Percentiles rank a stretch among this genome's conserved stretches.
Conservation (phyloP, 2,329 filamentous ascomycete species). For the Diaporthe eres region DNA sequence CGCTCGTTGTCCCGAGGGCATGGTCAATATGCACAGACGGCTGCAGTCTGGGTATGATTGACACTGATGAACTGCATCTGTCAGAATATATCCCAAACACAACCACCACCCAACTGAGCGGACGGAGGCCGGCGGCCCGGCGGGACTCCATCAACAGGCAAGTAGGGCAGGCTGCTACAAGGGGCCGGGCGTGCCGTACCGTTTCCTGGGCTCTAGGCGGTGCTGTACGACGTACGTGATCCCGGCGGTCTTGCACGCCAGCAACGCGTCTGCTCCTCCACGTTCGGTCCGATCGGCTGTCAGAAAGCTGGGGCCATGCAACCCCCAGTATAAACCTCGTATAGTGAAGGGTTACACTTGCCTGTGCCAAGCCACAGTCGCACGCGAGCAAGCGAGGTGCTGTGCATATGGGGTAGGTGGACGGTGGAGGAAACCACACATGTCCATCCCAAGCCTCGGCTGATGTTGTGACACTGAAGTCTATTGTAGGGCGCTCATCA, state of each 20-base stretch:
- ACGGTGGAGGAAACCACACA: background rate
- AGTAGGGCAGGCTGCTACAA: constrained; percentile 12
- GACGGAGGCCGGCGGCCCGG: background rate
- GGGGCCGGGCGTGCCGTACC: background rate
- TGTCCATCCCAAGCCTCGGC: background rate
- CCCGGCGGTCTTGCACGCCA: background rate
- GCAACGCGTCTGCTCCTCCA: background rate
- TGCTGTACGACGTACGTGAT: background rate
- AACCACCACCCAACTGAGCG: background rate
- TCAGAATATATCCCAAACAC: background rate
- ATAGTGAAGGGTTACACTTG: background rate
- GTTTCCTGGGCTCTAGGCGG: background rate
- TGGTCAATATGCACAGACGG: background rate
- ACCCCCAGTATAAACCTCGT: background rate
- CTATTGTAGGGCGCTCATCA: background rate
- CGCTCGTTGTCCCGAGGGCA: no score
- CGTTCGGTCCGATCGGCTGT: background rate
- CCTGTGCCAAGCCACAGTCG: background rate
- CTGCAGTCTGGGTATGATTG: background rate
- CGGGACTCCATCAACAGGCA: background rate
- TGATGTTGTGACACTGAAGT: background rate
- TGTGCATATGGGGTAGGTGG: background rate
- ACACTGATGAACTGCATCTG: background rate
- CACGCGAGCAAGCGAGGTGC: background rate
- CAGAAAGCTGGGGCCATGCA: constrained; percentile 7